Base-by-base conservation (phyloP, 1,284 basidiomycete genomes). In the Erythrobasidium hasegawianum region DNA sequence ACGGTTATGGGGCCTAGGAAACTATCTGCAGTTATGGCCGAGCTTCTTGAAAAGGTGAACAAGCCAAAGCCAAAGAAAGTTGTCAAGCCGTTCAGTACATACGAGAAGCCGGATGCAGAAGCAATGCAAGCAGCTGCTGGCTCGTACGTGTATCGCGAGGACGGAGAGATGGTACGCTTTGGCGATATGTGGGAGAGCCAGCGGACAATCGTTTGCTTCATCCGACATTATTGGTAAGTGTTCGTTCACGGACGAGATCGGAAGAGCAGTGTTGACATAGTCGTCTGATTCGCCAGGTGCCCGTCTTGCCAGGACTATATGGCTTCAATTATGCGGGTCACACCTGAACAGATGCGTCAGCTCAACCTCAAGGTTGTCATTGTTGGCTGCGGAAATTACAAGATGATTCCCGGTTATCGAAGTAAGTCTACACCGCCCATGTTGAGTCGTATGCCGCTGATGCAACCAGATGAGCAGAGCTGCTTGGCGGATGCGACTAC, bases 171-270 rank as follows among this genome's bases (percentile, higher is more conserved):
- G 27, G 38, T 64, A 1, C 61, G 55, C 1, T 64, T 64, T 49
- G 43, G 55, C 24, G 61, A 64, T 27, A 13, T 64, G 16, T 64
- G 54, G 24, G 54, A 64, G 43, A 55, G 54, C 54, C 41, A 53
- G n/a, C 41, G 62, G 43, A 65, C 62, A 13, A 58, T 65, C 47
- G 62, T 65, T 10, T 65, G 62, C 62, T 58, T 65, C 20, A 65
- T 58, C 10, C 29, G 62, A 20, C 62, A 65, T 38, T 58, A 58
- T 26, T 58, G 56, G 61, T 64, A 33, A 55, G 52, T 41, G 4
- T 10, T 33, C 4, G 11, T 1, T 14, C n/a, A 20, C 22, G 11
- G 13, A 20, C 49, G 11, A 13, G 49, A 10, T 52, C 49, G 13
- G 49, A 20, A 50, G n/a, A 33, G 33, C 33, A 33, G 33, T 33